Evolutionary conservation across 2,329 filamentous ascomycete genomes (phyloP).

Genomic region (Coniosporium tulheliwenetii): DNA sequence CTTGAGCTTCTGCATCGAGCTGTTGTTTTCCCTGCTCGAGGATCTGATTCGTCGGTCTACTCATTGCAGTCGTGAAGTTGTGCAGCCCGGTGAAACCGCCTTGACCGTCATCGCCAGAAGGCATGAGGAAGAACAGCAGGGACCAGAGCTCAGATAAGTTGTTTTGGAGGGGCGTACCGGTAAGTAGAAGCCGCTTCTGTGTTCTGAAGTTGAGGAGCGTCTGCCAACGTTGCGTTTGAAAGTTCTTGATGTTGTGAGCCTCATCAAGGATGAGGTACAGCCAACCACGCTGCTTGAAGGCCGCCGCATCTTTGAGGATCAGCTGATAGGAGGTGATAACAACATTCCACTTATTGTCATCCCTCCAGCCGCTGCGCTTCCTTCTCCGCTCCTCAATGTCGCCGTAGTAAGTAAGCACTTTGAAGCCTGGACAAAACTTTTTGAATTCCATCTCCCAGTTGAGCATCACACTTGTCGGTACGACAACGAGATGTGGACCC

Average conservation of each 20-base stretch:
- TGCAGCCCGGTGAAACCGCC: constrained; percentile 88
- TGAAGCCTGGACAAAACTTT: constrained; percentile 96
- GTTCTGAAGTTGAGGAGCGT: constrained; percentile 90
- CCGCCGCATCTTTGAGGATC: constrained; percentile 82
- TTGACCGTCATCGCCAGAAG: constrained; percentile 66
- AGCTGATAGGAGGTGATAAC: constrained; percentile 97
- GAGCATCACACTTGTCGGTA: constrained; percentile 94
- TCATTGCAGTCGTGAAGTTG: constrained; percentile 93
- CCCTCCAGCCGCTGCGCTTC: constrained; percentile 86
- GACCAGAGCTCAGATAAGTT: constrained; percentile 97
- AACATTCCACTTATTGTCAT: constrained; percentile 89
- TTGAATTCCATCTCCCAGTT: constrained; percentile 99
- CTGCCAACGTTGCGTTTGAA: constrained; percentile 95
- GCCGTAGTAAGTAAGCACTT: constrained; percentile 93
- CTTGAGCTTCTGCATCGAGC: constrained; percentile 85
- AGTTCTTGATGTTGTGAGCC: constrained; percentile 99
- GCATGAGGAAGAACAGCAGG: constrained; percentile 89
- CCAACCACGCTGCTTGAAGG: constrained; percentile 86
- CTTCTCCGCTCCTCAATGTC: constrained; percentile 80
- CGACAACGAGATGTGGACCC: constrained; percentile 91
- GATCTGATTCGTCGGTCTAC: constrained; percentile 89
- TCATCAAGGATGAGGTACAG: constrained; percentile 98
- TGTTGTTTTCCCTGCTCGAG: constrained; percentile 86
- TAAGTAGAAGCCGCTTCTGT: constrained; percentile 69
- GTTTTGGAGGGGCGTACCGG: constrained; percentile 91